phyloP scores from a whole-genome alignment of 768 basidiomycete genomes.

The Agaricus sinodeliciosus region DNA sequence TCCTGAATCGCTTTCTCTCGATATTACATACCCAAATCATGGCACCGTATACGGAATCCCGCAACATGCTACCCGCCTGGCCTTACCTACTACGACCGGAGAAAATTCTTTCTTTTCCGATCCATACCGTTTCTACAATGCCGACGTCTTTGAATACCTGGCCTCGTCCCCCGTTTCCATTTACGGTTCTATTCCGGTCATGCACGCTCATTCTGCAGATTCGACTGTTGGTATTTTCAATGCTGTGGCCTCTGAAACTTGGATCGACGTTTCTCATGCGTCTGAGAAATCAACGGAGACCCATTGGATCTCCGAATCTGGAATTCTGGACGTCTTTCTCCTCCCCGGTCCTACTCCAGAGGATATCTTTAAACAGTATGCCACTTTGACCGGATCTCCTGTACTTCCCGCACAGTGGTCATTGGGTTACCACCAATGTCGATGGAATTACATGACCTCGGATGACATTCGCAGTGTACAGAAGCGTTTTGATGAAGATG shows the following conservation, averaged over 20 bases:
- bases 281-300: conserved; percentile 68
- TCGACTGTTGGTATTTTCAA: conserved; percentile 91
- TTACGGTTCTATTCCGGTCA: conserved; percentile 87
- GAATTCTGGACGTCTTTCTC: conserved; percentile 90
- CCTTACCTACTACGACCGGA: conserved; percentile 83
- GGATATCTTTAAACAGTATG: conserved; percentile 82
- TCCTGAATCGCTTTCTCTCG: conserved; percentile 88
- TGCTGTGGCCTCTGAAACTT: conserved; percentile 85
- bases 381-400: conserved; percentile 76
- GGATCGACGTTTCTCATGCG: conserved; percentile 83
- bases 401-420: conserved; percentile 90
- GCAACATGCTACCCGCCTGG: conserved; percentile 88
- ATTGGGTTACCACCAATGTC: conserved; percentile 93
- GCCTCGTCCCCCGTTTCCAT: conserved; percentile 73
- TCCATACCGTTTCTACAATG: conserved; percentile 92
- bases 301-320: conserved; percentile 98
- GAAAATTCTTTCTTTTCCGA: conserved; percentile 73
- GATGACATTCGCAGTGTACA: conserved; percentile 84
- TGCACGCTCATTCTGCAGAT: conserved; percentile 86
- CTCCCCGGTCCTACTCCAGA: conserved; percentile 85
- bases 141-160: conserved; percentile 95
- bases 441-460: conserved; percentile 96
- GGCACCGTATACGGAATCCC: conserved; percentile 93
- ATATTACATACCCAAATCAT: conserved; percentile 90
- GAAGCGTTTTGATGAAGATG: conserved; percentile 84